phyloP scores from a whole-genome alignment of 345 rosid species.

The Psidium guajava region DNA sequence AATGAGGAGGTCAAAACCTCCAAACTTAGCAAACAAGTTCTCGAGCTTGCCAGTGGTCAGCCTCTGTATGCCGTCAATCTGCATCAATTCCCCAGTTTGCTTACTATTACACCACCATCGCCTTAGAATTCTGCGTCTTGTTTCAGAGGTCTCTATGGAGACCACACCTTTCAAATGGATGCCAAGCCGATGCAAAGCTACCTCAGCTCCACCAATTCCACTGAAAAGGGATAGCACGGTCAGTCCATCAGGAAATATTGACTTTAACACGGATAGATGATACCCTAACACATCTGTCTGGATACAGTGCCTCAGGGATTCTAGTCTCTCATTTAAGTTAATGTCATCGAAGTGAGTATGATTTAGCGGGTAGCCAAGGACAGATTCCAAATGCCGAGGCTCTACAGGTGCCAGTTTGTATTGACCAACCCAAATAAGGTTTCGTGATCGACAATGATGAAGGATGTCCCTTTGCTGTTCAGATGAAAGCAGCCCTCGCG shows the following conservation, averaged over 20 bases:
- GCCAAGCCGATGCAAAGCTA: slow-evolving; percentile 58
- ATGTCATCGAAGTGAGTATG: slow-evolving; percentile 39
- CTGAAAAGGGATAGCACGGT: slow-evolving; percentile 65
- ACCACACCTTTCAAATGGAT: slow-evolving; percentile 59
- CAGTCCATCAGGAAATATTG: slow-evolving; percentile 54
- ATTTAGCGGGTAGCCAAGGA: slow-evolving; percentile 69
- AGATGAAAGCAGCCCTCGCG: slow-evolving; percentile 36
- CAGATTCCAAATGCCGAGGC: slow-evolving; percentile 55
- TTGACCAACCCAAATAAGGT: slow-evolving; percentile 72
- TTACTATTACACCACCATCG: slow-evolving; percentile 67
- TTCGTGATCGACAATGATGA: slow-evolving; percentile 34
- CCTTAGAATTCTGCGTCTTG: slow-evolving; percentile 42
- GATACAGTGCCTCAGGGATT: slow-evolving; percentile 43
- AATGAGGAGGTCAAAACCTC: slow-evolving; percentile 56
- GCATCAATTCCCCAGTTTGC: slow-evolving; percentile 75
- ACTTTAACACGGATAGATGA: slow-evolving; percentile 75
- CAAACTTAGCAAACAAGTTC: slow-evolving; percentile 33
- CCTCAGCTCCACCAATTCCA: slow-evolving; percentile 76
- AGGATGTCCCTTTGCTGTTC: slow-evolving; percentile 57
- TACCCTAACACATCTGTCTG: slow-evolving; percentile 81
- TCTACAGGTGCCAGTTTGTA: slow-evolving; percentile 39
- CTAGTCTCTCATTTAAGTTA: slow-evolving; percentile 38
- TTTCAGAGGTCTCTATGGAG: slow-evolving; percentile 50
- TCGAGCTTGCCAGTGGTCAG: slow-evolving; percentile 50
- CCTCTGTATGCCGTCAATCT: slow-evolving; percentile 48